Evolutionary conservation across 345 rosid species (phyloP).

Genomic region (Euphorbia pulcherrima): DNA sequence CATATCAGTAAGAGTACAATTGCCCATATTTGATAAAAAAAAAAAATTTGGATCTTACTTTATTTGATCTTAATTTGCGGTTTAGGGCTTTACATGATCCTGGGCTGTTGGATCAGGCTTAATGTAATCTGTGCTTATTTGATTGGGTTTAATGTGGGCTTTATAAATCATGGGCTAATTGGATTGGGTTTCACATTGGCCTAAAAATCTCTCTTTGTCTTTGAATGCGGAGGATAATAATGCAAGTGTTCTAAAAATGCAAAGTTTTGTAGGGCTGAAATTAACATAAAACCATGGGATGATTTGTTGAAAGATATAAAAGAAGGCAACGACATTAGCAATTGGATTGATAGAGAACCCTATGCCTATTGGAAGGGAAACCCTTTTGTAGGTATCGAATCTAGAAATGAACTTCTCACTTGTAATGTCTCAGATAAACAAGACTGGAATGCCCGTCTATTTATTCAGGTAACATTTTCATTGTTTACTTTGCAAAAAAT

Average conservation of each 20-base stretch:
- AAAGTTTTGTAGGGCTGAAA: constrained; percentile 16
- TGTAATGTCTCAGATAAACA: constrained; percentile 16
- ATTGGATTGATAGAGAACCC: constrained; percentile 21
- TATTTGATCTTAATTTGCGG: too few relatives aligned
- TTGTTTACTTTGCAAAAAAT: background rate
- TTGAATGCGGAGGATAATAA: too few relatives aligned
- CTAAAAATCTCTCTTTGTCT: too few relatives aligned
- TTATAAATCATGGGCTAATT: too few relatives aligned
- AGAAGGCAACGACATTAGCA: constrained; percentile 13
- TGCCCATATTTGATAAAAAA: too few relatives aligned
- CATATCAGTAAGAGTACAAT: too few relatives aligned
- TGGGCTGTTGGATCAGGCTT: too few relatives aligned
- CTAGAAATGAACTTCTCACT: constrained; percentile 10
- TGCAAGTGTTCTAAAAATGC: background rate
- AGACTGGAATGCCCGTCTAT: constrained; percentile 25
- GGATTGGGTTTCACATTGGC: too few relatives aligned
- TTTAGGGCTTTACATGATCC: too few relatives aligned
- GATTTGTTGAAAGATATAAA: constrained; percentile 4
- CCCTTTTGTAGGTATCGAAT: background rate
- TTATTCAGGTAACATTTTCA: constrained; percentile 7
- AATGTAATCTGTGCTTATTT: too few relatives aligned
- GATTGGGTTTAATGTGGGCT: too few relatives aligned
- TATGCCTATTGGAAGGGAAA: constrained; percentile 21
- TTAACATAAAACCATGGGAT: constrained; percentile 21
- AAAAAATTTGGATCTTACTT: too few relatives aligned